Evolutionary conservation across 1,139 yeast species (phyloP), one percentile per base, ranked within the genome.

Genomic region (Sporopachydermia cereana): DNA sequence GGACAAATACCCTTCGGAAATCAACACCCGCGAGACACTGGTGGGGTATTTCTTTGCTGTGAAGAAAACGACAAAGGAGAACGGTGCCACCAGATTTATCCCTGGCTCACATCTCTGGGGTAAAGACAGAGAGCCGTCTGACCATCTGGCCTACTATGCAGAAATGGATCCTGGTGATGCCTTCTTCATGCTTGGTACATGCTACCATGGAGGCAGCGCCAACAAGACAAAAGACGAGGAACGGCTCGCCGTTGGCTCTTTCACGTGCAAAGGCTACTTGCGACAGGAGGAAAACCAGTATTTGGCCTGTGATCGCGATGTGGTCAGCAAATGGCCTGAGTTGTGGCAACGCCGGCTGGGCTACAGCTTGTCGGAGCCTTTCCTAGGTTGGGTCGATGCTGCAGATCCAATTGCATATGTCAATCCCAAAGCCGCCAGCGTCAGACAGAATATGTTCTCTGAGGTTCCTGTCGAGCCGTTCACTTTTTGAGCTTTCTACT

Each of bases 11-110:
- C 44, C 44, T 3, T 12, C 16, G 17, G 48, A 29, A 42, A 34
- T 44, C n/a, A 42, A 50, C 39, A 52, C 50, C 14, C 43, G 51
- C n/a, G 62, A 58, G 43, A 48, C 58, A 2, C 50, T 50, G 30
- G 43, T 58, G 22, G 62, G 62, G 1, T 45, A 50, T 24, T 49
- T 53, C 24, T 49, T 58, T 22, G 62, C 57, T 3, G 50, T 54
- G 3, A 52, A 56, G 17, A 50, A 47, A 24, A 49, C 59, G 3
- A 58, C 60, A 3, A 51, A 50, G 41, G 53, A 31, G 21, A 58
- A 59, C 44, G 62, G 62, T n/a, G 62, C 61, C 14, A 58, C 62
- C 2, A 46, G 60, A 41, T 45, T 58, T 14, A 54, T 57, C 44
- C 60, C 61, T 14, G 58, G 58, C 1, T 55, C 60, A 9, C 61